Percentiles rank a stretch among this genome's conserved stretches.
Evolutionary conservation across 2,329 filamentous ascomycete species (phyloP).

Genomic region (Neopestalotiopsis rosae): DNA sequence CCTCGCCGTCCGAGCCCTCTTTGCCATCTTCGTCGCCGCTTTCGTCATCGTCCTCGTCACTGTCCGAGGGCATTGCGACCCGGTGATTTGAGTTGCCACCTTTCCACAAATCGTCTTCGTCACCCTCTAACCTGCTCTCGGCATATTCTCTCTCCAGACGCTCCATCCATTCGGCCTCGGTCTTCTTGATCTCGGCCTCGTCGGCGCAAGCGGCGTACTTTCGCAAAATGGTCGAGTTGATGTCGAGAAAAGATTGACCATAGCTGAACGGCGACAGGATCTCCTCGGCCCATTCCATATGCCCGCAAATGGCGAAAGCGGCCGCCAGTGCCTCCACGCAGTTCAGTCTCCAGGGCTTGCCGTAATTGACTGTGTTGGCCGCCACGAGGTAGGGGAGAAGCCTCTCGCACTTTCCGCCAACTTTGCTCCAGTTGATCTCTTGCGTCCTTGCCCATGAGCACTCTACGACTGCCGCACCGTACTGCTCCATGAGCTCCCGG

Average conservation of each 20-base stretch:
- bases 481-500: slow-evolving; percentile 78
- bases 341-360: slow-evolving; percentile 91
- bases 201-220: slow-evolving; percentile 84
- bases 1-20: slow-evolving; percentile 49
- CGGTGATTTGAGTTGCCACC: slow-evolving; percentile 84
- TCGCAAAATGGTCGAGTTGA: slow-evolving; percentile 83
- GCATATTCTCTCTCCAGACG: slow-evolving; percentile 89
- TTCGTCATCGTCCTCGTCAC: slow-evolving; percentile 54
- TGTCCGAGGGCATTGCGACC: slow-evolving; percentile 56
- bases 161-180: slow-evolving; percentile 86
- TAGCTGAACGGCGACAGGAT: slow-evolving; percentile 87
- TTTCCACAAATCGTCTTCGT: slow-evolving; percentile 83
- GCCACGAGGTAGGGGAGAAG: slow-evolving; percentile 93
- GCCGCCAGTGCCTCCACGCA: slow-evolving; percentile 95
- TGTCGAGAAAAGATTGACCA: slow-evolving; percentile 85
- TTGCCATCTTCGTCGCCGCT: slow-evolving; percentile 49
- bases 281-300: slow-evolving; percentile 86
- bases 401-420: slow-evolving; percentile 92
- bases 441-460: slow-evolving; percentile 94
- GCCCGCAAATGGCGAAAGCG: slow-evolving; percentile 91
- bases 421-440: slow-evolving; percentile 88
- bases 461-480: slow-evolving; percentile 94
- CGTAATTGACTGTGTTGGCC: slow-evolving; percentile 97
- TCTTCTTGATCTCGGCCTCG: slow-evolving; percentile 81
- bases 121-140: slow-evolving; percentile 73